phyloP scores from a whole-genome alignment of 129 eudicot species.

The Tagetes erecta region DNA sequence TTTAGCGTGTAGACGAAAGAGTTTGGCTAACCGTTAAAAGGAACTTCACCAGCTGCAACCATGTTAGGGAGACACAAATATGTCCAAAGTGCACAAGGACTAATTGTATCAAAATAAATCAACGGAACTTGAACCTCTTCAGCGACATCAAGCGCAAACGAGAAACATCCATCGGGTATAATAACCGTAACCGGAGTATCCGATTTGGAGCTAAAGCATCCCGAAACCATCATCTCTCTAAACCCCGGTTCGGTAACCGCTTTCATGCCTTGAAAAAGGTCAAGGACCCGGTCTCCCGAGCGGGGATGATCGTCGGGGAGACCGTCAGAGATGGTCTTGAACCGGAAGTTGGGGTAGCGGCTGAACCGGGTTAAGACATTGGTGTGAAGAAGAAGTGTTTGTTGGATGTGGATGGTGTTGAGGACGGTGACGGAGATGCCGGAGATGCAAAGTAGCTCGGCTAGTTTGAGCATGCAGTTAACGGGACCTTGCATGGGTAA shows the following conservation, averaged over 20 bases:
- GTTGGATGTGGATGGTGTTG: conserved; percentile 56
- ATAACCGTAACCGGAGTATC: conserved; percentile 36
- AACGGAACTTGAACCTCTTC: conserved; percentile 38
- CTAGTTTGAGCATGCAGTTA: conserved; percentile 57
- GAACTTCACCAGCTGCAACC: conserved; percentile 33
- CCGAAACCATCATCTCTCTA: conserved; percentile 40
- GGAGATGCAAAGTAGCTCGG: conserved; percentile 52
- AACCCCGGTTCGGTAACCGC: conserved; percentile 32
- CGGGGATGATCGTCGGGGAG: conserved; percentile 42
- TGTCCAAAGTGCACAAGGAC: conserved; percentile 41
- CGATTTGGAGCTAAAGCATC: conserved; percentile 24
- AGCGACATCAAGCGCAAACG: conserved; percentile 41
- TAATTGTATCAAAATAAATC: conserved; percentile 40
- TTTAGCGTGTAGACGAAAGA: too few relatives aligned
- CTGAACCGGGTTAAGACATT: conserved; percentile 36
- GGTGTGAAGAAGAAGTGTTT: conserved; percentile 38
- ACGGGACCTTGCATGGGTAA: conserved; percentile 66
- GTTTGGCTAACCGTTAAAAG: conserved; percentile 14
- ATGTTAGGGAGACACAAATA: conserved; percentile 26
- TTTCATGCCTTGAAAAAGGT: conserved; percentile 16
- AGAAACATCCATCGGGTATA: conserved; percentile 41
- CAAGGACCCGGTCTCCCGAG: conserved; percentile 28
- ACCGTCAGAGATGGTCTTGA: conserved; percentile 47
- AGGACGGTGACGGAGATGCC: conserved; percentile 53
- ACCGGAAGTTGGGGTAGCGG: conserved; percentile 38